A percentile compares a stretch with the other conserved stretches of the same genome.
phyloP scores from a whole-genome alignment of 495 filamentous ascomycete genomes.

The Pseudotulostoma volvatum region DNA sequence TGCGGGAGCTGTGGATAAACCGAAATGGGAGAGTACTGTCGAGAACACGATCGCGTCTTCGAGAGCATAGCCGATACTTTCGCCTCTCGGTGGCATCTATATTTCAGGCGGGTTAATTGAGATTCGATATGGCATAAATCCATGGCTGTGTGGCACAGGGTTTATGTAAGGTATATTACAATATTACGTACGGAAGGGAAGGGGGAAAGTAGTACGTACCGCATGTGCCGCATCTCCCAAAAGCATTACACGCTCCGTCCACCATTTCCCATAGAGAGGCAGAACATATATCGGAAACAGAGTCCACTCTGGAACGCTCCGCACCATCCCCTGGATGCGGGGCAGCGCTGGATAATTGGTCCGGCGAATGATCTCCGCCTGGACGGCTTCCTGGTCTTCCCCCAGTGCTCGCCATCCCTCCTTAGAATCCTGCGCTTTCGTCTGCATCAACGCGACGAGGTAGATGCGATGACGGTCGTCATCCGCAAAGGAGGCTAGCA shows the following conservation, averaged over 20 bases:
- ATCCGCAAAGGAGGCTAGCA: slow-evolving; percentile 36
- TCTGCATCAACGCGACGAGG: slow-evolving; percentile 37
- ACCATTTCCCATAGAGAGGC: slow-evolving; percentile 33
- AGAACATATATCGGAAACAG: slow-evolving; percentile 46
- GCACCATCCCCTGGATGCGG: slow-evolving; percentile 33
- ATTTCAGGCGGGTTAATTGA: neutral
- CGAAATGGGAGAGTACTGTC: slow-evolving; percentile 22
- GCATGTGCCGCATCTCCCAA: slow-evolving; percentile 46
- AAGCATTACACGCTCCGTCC: slow-evolving; percentile 30
- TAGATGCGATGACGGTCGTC: slow-evolving; percentile 30
- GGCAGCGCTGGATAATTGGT: slow-evolving; percentile 28
- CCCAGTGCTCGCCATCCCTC: slow-evolving; percentile 32
- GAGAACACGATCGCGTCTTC: slow-evolving; percentile 44
- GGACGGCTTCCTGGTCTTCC: slow-evolving; percentile 24
- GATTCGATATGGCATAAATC: too few species aligned
- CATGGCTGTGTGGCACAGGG: too few species aligned
- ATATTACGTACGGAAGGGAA: too few species aligned
- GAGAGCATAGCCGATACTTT: slow-evolving; percentile 43
- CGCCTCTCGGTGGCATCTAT: slow-evolving; percentile 45
- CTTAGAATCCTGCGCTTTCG: slow-evolving; percentile 22
- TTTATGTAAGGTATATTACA: slow-evolving; percentile 1
- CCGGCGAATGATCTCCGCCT: slow-evolving; percentile 26
- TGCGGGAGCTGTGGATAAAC: neutral
- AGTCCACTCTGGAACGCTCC: slow-evolving; percentile 34
- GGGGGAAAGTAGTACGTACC: too few species aligned